Evolutionary conservation across 2,329 filamentous ascomycete genomes (phyloP).

Genomic region (Clarireedia monteithiana): DNA sequence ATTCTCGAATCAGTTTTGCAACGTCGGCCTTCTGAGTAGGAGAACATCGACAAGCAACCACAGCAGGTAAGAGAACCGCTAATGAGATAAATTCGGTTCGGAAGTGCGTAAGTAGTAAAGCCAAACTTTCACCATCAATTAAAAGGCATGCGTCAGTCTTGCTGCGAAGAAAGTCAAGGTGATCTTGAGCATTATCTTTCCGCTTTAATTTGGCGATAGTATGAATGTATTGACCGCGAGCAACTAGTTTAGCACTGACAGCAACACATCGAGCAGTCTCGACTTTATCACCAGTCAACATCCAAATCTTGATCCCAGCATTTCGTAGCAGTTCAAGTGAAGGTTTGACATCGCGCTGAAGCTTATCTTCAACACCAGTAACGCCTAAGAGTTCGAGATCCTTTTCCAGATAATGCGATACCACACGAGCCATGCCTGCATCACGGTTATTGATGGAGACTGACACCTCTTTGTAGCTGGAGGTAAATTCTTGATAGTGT

Average conservation of each 20-base stretch:
- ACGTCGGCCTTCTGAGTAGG: conserved; percentile 96
- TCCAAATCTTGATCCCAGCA: conserved; percentile 98
- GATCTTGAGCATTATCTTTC: conserved; percentile 78
- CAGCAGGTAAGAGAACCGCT: conserved; percentile 80
- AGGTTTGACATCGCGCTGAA: conserved; percentile 92
- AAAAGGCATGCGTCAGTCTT: conserved; percentile 83
- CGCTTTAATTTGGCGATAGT: conserved; percentile 80
- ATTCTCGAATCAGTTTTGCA: conserved; percentile 78
- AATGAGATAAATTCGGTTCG: conserved; percentile 78
- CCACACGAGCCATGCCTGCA: conserved; percentile 68
- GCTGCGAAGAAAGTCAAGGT: conserved; percentile 79
- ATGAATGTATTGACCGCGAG: conserved; percentile 90
- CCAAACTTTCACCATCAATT: conserved; percentile 87
- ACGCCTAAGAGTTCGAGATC: conserved; percentile 93
- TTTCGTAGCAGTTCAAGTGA: conserved; percentile 92
- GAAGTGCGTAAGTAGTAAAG: conserved; percentile 76
- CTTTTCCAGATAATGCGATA: conserved; percentile 74
- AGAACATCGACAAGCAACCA: conserved; percentile 93
- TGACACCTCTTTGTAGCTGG: conserved; percentile 69
- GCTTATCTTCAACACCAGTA: conserved; percentile 93
- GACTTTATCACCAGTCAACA: conserved; percentile 97
- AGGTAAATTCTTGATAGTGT: conserved; percentile 75
- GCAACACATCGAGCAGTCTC: conserved; percentile 96
- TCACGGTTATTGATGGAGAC: conserved; percentile 76
- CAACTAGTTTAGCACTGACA: conserved; percentile 87